These are phyloP conservation scores for Suillus americanus DNA, from an alignment of 768 basidiomycete species.

Conservation along the genomic window DNA sequence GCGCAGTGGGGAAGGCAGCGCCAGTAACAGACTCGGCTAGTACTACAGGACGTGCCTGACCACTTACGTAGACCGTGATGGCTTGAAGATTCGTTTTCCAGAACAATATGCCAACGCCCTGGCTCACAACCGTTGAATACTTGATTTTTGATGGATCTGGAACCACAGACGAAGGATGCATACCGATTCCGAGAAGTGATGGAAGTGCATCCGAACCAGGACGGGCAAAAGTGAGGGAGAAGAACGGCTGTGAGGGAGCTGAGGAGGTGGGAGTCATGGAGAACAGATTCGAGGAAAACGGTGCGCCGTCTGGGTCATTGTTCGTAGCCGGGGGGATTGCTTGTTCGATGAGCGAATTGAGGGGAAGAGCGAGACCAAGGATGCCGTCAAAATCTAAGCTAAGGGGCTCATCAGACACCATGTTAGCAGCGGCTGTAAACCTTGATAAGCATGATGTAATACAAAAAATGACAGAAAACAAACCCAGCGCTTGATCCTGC, in stretches of 20 bases:
- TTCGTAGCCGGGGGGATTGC: constrained; percentile 46
- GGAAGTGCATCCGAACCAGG: constrained; percentile 61
- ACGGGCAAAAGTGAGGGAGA: constrained; percentile 66
- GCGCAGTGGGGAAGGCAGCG: constrained; percentile 52
- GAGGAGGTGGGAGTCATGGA: constrained; percentile 52
- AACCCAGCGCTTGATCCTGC: constrained; percentile 69
- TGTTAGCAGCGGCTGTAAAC: constrained; percentile 54
- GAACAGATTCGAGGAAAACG: constrained; percentile 70
- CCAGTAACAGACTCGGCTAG: constrained; percentile 43
- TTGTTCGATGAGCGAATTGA: constrained; percentile 64
- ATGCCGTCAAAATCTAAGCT: constrained; percentile 59
- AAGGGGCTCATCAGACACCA: constrained; percentile 58
- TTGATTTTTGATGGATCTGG: constrained; percentile 49
- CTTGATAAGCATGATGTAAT: neutral
- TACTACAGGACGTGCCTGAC: constrained; percentile 36
- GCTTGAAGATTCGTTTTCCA: constrained; percentile 63
- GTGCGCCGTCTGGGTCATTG: constrained; percentile 62
- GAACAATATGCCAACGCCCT: constrained; percentile 43
- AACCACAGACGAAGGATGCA: constrained; percentile 56
- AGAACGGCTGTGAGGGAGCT: constrained; percentile 61
- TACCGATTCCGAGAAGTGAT: constrained; percentile 66
- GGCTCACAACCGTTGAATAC: constrained; percentile 48
- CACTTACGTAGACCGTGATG: constrained; percentile 61
- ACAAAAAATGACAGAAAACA: neutral
- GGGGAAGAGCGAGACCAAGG: constrained; percentile 73